Evolutionary conservation across 2,329 filamentous ascomycete species (phyloP).

Genomic region (Xylariaceae sp.): DNA sequence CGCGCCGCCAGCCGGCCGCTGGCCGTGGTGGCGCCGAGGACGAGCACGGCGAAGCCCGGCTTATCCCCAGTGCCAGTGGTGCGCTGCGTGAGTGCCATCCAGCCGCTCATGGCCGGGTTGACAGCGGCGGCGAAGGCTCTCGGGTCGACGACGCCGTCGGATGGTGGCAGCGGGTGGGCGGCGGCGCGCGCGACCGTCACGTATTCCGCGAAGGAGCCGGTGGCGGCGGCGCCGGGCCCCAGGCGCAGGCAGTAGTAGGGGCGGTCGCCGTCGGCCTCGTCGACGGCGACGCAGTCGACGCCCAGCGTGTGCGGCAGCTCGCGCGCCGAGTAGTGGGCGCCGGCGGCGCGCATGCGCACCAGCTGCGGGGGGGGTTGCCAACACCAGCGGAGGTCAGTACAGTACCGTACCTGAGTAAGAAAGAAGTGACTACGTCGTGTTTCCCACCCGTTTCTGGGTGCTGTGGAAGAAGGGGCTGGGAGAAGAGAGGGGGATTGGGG

Average conservation of each 20-base stretch:
- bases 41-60: conserved; percentile 37
- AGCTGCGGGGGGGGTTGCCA: too few relatives aligned
- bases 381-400: too few relatives aligned
- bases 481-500: too few relatives aligned
- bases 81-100: conserved; percentile 48
- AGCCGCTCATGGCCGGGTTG: conserved; percentile 48
- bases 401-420: too few relatives aligned
- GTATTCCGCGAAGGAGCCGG: conserved; percentile 38
- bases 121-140: conserved; percentile 43
- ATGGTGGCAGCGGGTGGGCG: conserved; percentile 32
- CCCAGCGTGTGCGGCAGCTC: conserved; percentile 44
- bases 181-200: conserved; percentile 37
- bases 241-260: conserved; percentile 47
- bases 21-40: conserved; percentile 45
- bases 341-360: conserved; percentile 44
- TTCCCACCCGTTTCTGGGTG: too few relatives aligned
- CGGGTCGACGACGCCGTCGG: conserved; percentile 37
- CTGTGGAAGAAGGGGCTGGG: too few relatives aligned
- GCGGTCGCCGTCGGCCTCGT: conserved; percentile 34
- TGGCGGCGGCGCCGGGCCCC: conserved; percentile 24
- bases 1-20: conserved; percentile 43
- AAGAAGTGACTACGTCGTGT: too few relatives aligned
- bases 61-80: conserved; percentile 28
- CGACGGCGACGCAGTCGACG: conserved; percentile 43
- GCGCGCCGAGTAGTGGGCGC: conserved; percentile 45